Conservation (phyloP, 2,329 filamentous ascomycete genomes). For the Exophiala xenobiotica region DNA sequence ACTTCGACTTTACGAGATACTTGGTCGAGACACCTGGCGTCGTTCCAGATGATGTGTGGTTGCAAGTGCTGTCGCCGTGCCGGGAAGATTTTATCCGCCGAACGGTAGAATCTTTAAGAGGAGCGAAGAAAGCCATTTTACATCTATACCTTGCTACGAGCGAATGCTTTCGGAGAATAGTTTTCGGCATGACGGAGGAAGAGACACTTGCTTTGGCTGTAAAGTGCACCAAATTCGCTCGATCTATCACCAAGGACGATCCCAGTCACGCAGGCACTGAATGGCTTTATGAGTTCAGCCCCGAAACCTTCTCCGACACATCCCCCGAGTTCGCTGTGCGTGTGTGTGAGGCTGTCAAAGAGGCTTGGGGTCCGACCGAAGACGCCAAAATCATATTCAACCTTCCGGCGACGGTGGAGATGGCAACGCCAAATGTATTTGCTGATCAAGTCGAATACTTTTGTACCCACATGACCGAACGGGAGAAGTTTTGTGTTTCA, state of each 20-base stretch:
- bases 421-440: conserved; percentile 91
- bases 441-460: conserved; percentile 97
- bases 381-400: conserved; percentile 90
- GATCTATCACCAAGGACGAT: conserved; percentile 83
- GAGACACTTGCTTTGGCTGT: conserved; percentile 79
- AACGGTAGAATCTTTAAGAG: conserved; percentile 84
- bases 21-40: conserved; percentile 81
- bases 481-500: conserved; percentile 84
- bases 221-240: conserved; percentile 79
- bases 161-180: conserved; percentile 88
- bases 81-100: conserved; percentile 84
- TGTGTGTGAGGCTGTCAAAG: conserved; percentile 91
- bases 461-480: conserved; percentile 76
- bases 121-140: conserved; percentile 88
- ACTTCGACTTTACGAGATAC: conserved; percentile 90
- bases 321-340: conserved; percentile 77
- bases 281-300: conserved; percentile 52
- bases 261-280: conserved; percentile 58
- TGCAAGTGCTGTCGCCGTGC: conserved; percentile 91
- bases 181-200: conserved; percentile 84
- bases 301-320: conserved; percentile 79
- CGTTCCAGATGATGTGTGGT: conserved; percentile 82
- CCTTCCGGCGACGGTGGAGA: conserved; percentile 91
- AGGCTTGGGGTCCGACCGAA: conserved; percentile 79
- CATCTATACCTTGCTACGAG: conserved; percentile 96